Evolutionary conservation across 306 rosid genomes (phyloP), one percentile per base, ranked within the genome.

Genomic region (Oxytropis ochrocephala): DNA sequence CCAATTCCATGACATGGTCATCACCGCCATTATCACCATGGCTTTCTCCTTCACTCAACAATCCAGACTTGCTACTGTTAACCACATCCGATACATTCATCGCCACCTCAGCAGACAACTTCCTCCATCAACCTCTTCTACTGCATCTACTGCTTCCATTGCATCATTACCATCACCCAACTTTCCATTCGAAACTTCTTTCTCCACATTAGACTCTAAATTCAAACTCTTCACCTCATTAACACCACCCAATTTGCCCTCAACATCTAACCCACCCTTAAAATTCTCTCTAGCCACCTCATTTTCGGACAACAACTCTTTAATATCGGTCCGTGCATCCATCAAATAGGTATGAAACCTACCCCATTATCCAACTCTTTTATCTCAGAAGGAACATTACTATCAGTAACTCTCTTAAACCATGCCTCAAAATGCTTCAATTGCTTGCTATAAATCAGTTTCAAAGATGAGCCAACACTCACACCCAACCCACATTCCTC

Each of bases 401-500:
- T 65, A 16, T 76, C 84, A 42, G 70, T 29, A 64, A 70, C 57
- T 52, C 73, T 78, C 58, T 71, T 78, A 36, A 82, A 2, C 75
- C 83, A 81, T 35, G 78, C 70, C 77, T 84, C 94, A 7, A 94
- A 53, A 54, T 60, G 44, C 67, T 81, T 66, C 78, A 89, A 76
- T 58, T 88, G 88, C 86, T 88, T 79, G 9, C 51, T 33, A 64
- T 83, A 86, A 55, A 90, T 64, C 76, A 80, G 63, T 53, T 85
- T 84, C 75, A 90, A 72, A 19, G 80, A 74, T 0, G 86, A 79
- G 30, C 84, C 81, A 19, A 75, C 60, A 42, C 58, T 70, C 60
- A 43, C 44, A 59, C 85, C 89, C 39, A 85, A 69, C 46, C 96
- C 93, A 54, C 81, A 84, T 71, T 87, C 85, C 42, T 79, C 70